Evolutionary conservation across 2,329 filamentous ascomycete species (phyloP), one percentile per base, ranked within the genome.

Genomic region (Pleoardoris graminearum): DNA sequence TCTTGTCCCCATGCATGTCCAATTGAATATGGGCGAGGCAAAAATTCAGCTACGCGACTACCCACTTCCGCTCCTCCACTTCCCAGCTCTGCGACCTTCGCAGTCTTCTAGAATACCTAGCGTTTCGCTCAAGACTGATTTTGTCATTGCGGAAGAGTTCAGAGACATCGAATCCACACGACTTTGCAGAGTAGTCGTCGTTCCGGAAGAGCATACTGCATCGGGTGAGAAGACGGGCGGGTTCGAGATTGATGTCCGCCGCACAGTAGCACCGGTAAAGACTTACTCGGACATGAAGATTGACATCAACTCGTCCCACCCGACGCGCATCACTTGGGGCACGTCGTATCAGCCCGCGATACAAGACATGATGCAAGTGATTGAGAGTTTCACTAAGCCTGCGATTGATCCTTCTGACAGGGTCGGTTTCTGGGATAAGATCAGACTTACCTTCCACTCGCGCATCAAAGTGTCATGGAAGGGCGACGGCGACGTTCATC

Each of bases 341-440:
- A 92, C 94, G 39, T 96, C 92, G 2, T 99, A 97, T 67, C 95
- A 99, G 68, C 94, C 95, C 23, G 93, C 93, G 1, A 93, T 99
- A 43, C 94, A 99, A 72, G 95, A 99, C 68, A 96, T 97, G 89
- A 99, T 99, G 94, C 97, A 97, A 83, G 92, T 92, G 22, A 89
- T 99, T 55, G 94, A 99, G 74, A 93, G 90, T 2, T 97, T 99
- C 71, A 97, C 93, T 0, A 99, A 99, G 70, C 91, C 93, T 7
- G 92, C 93, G 58, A 81, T 97, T 23, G 95, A 99, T 71, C 88
- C 90, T 1, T 97, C 94, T 0, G 95, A 99, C 59, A 83, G 89
- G 50, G 91, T 96, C 41, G 94, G 94, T 3, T 99, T 99, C 77
- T 99, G 94, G 94, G 94, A 99, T 76, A 99, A 99, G 79, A 92